Base-by-base conservation (phyloP, 352 stramenopile species). In the Hyphochytrium catenoides region DNA sequence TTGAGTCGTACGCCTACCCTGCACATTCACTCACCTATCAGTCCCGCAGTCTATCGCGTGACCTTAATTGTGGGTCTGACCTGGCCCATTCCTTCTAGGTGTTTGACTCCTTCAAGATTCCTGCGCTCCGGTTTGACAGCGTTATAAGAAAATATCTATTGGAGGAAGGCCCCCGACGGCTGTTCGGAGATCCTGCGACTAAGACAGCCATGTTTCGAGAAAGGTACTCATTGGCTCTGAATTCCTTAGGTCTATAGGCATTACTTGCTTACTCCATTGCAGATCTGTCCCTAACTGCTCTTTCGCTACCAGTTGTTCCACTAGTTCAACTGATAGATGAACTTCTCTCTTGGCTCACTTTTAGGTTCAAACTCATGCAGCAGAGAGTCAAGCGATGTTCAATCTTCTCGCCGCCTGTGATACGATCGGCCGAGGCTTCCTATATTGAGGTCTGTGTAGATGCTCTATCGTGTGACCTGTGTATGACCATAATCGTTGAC, bases 21-120 rank as follows among this genome's bases (percentile, higher is more conserved):
- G n/a, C n/a, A n/a, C n/a, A n/a, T n/a, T n/a, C n/a, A n/a, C n/a
- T n/a, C n/a, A n/a, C n/a, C n/a, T n/a, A n/a, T n/a, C n/a, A n/a
- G n/a, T n/a, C n/a, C n/a, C n/a, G n/a, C n/a, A n/a, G n/a, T n/a
- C n/a, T n/a, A n/a, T n/a, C n/a, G n/a, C n/a, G n/a, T n/a, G n/a
- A n/a, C n/a, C n/a, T n/a, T n/a, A n/a, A n/a, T n/a, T n/a, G n/a
- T n/a, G n/a, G n/a, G n/a, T n/a, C n/a, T n/a, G n/a, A n/a, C n/a
- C n/a, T n/a, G n/a, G n/a, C n/a, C n/a, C n/a, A n/a, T n/a, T n/a
- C n/a, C n/a, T n/a, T 84, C 32, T 67, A 84, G 48, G 49, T 84
- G 21, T 79, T 84, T 30, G 51, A 53, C 21, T 66, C 69, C n/a
- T 84, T 84, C 26, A 51, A 75, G 19, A 73, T 50, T 6, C 69